Percentiles rank a stretch among this genome's conserved stretches.
Conservation (phyloP, 2,329 filamentous ascomycete species). For the Phaeoacremonium minimum region DNA sequence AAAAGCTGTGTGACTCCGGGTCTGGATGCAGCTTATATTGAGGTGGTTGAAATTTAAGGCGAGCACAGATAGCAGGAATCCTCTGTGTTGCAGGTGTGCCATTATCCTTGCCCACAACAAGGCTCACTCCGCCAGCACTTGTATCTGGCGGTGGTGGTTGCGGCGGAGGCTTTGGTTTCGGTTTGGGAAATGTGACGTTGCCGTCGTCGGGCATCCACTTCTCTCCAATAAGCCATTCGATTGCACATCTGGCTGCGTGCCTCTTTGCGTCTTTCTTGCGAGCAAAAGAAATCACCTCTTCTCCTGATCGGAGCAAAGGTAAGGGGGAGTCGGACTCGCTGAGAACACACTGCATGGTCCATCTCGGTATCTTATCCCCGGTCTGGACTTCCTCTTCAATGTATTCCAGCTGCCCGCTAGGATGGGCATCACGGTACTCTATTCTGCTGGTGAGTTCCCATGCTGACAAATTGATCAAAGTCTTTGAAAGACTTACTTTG, state of each 20-base stretch:
- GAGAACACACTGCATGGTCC: constrained; percentile 19
- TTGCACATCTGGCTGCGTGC: constrained; percentile 45
- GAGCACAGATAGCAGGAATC: constrained; percentile 25
- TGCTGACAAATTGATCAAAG: background rate
- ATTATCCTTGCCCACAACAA: constrained; percentile 8
- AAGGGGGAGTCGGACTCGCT: constrained; percentile 14
- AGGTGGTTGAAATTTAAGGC: constrained; percentile 26
- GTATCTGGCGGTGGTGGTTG: constrained; percentile 4
- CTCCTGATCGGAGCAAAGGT: constrained; percentile 14
- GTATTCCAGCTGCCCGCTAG: constrained; percentile 5
- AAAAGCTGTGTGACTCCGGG: constrained; percentile 20
- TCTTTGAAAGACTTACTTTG: constrained; percentile 22
- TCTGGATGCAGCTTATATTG: constrained; percentile 24
- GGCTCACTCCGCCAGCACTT: constrained; percentile 1
- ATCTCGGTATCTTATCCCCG: constrained; percentile 10
- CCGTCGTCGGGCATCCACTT: constrained; percentile 20
- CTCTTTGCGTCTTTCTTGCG: constrained; percentile 51
- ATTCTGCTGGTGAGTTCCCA: background rate
- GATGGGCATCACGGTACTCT: constrained; percentile 23
- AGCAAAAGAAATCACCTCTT: constrained; percentile 29
- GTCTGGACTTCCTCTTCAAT: background rate
- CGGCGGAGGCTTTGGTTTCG: background rate
- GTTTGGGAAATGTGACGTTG: constrained; percentile 11
- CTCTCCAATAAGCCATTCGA: constrained; percentile 31
- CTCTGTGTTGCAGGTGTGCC: constrained; percentile 12